Percentiles rank a stretch among this genome's conserved stretches.
Evolutionary conservation across 345 rosid species (phyloP).

Genomic region (Limnanthes douglasii): DNA sequence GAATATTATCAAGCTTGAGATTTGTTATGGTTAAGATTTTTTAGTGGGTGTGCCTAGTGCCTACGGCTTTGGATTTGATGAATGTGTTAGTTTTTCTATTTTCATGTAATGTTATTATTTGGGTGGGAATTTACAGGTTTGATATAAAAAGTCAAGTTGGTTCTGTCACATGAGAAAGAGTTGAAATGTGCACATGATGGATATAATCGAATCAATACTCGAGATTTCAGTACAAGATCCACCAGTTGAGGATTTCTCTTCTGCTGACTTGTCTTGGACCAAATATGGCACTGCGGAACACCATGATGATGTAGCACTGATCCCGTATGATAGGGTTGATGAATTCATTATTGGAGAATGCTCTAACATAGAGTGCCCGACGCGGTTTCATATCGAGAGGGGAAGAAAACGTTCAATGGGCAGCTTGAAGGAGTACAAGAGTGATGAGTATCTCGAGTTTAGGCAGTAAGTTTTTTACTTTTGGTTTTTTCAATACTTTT

Average conservation of each 20-base stretch:
- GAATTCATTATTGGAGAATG: constrained; percentile 82
- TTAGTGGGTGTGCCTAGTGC: too few relatives aligned
- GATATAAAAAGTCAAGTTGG: too few relatives aligned
- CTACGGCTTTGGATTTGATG: too few relatives aligned
- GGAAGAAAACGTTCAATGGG: constrained; percentile 56
- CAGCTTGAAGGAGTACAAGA: constrained; percentile 59
- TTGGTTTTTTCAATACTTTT: not conserved
- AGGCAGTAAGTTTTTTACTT: constrained; percentile 56
- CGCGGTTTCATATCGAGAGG: constrained; percentile 81
- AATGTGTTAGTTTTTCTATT: too few relatives aligned
- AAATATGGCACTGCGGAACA: constrained; percentile 68
- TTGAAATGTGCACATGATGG: too few relatives aligned
- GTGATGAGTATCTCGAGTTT: constrained; percentile 71
- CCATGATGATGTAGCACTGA: constrained; percentile 64
- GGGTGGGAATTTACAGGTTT: too few relatives aligned
- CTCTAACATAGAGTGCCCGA: constrained; percentile 61
- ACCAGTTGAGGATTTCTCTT: constrained; percentile 52
- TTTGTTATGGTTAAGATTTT: too few relatives aligned
- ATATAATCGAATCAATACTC: constrained; percentile 31
- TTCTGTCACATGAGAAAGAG: too few relatives aligned
- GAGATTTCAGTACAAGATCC: constrained; percentile 66
- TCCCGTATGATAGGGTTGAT: constrained; percentile 56
- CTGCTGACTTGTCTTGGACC: constrained; percentile 63
- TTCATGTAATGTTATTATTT: too few relatives aligned
- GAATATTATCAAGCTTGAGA: too few relatives aligned